phyloP scores from a whole-genome alignment of 106 monocot species.

The Chionographis japonica region DNA sequence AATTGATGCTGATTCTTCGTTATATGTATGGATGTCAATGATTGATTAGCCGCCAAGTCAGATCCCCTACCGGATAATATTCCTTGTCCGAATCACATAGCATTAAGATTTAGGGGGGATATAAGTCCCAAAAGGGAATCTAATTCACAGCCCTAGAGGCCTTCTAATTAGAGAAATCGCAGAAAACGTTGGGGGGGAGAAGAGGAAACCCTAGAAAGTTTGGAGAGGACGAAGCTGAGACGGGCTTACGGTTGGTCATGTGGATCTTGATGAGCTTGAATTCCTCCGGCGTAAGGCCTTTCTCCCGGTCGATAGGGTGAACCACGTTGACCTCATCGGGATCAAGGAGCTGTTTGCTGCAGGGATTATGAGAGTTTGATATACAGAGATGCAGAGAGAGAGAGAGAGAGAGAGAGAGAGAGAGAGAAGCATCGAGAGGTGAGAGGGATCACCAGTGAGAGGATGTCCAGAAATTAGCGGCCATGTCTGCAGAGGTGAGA shows the following conservation, averaged over 20 bases:
- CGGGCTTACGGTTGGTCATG: constrained; percentile 60
- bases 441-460: constrained; percentile 52
- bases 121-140: no score
- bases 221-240: not conserved
- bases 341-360: constrained; percentile 74
- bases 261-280: constrained; percentile 77
- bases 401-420: not conserved
- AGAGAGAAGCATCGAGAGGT: not conserved
- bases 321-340: constrained; percentile 58
- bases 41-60: no score
- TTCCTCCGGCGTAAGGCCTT: constrained; percentile 64
- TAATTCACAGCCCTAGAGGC: no score
- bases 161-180: no score
- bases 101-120: no score
- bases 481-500: constrained; percentile 26
- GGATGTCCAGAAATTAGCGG: constrained; percentile 83
- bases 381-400: not conserved
- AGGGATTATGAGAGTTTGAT: not conserved
- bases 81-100: no score
- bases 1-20: no score
- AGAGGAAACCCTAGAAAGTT: not conserved
- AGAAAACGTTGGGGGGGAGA: no score
- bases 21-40: no score
- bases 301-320: constrained; percentile 47
- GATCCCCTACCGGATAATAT: no score